phyloP scores from a whole-genome alignment of 2,329 filamentous ascomycete species.

The Dactylonectria estremocensis region DNA sequence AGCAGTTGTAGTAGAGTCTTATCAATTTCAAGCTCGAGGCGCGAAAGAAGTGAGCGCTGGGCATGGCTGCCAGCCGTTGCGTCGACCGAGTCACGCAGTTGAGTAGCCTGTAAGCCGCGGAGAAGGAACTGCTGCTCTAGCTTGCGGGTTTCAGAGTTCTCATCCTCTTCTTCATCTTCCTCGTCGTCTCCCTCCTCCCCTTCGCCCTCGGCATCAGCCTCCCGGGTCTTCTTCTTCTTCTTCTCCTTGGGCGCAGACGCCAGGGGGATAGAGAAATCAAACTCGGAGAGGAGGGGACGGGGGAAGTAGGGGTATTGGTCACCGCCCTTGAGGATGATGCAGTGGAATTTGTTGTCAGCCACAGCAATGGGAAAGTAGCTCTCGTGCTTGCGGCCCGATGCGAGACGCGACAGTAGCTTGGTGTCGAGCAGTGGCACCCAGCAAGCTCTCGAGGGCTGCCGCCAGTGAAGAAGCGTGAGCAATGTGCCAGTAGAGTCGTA shows the following conservation, averaged over 20 bases:
- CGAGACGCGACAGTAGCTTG: conserved; percentile 83
- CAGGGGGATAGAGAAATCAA: conserved; percentile 90
- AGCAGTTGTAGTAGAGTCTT: conserved; percentile 92
- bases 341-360: conserved; percentile 93
- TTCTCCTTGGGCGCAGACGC: conserved; percentile 64
- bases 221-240: conserved; percentile 51
- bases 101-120: conserved; percentile 77
- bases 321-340: conserved; percentile 97
- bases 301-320: conserved; percentile 96
- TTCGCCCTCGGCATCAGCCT: conserved; percentile 50
- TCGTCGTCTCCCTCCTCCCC: conserved; percentile 53
- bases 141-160: conserved; percentile 67
- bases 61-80: conserved; percentile 71
- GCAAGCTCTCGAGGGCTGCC: conserved; percentile 84
- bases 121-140: conserved; percentile 90
- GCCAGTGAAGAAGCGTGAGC: conserved; percentile 92
- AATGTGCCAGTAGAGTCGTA: conserved; percentile 95
- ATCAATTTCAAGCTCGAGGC: conserved; percentile 87
- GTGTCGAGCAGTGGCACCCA: conserved; percentile 97
- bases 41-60: conserved; percentile 77
- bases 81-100: conserved; percentile 82
- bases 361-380: conserved; percentile 97
- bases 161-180: conserved; percentile 55
- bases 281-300: conserved; percentile 90
- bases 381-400: conserved; percentile 88